Percentiles rank a stretch among this genome's conserved stretches.
Evolutionary conservation across 768 basidiomycete species (phyloP).

Genomic region (Xanthoconium stramineum): DNA sequence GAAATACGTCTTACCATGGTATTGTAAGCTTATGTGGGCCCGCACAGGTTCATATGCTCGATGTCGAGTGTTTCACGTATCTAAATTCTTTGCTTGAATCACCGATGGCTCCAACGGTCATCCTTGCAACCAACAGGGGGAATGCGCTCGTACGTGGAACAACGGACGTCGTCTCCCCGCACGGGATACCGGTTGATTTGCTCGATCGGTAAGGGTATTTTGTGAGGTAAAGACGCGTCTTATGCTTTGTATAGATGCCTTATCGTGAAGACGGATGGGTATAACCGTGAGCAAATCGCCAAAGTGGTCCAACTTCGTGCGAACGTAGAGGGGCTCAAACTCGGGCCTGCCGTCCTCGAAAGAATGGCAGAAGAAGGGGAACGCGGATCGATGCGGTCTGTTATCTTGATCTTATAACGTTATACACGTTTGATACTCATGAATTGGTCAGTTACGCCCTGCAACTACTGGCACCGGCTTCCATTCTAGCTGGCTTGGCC

Average conservation of each 20-base stretch:
- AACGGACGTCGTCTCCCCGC: constrained; percentile 84
- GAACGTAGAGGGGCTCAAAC: constrained; percentile 78
- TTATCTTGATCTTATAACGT: constrained; percentile 9
- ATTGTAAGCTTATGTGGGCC: constrained; percentile 1
- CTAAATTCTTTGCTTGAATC: constrained; percentile 94
- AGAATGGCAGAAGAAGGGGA: constrained; percentile 80
- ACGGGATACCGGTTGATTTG: constrained; percentile 91
- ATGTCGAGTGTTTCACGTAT: constrained; percentile 99
- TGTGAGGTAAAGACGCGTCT: not conserved
- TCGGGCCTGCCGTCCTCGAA: constrained; percentile 75
- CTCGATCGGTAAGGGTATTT: constrained; percentile 69
- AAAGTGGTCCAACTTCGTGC: constrained; percentile 86
- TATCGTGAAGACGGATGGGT: constrained; percentile 90
- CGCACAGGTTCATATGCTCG: constrained; percentile 94
- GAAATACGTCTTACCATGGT: not conserved
- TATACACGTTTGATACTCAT: constrained; percentile 8
- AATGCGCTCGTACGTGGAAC: constrained; percentile 92
- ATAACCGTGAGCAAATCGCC: constrained; percentile 79
- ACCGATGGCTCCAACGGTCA: constrained; percentile 95
- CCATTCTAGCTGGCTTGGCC: constrained; percentile 74
- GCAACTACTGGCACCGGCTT: constrained; percentile 87
- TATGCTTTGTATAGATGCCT: constrained; percentile 57
- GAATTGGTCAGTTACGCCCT: constrained; percentile 68
- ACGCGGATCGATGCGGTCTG: constrained; percentile 73
- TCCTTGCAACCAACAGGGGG: constrained; percentile 95